A percentile compares a stretch with the other conserved stretches of the same genome.
Evolutionary conservation across 1,284 basidiomycete genomes (phyloP).

Genomic region (Malassezia obtusa): DNA sequence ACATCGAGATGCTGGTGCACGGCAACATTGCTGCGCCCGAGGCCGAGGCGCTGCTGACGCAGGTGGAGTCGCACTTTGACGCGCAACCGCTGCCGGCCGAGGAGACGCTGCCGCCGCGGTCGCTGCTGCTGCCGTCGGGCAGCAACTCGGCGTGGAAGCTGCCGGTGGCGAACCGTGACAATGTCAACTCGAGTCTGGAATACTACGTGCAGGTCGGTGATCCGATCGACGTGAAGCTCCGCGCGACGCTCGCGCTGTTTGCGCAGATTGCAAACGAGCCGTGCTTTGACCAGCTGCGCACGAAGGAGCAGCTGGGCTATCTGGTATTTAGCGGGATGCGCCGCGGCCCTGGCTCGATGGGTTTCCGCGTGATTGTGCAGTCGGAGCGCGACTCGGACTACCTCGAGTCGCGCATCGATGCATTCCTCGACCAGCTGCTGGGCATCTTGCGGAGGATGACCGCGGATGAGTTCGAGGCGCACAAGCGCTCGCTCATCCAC

Average conservation of each 20-base stretch:
- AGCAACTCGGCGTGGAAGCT: slow-evolving; percentile 62
- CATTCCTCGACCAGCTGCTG: slow-evolving; percentile 68
- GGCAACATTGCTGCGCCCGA: slow-evolving; percentile 81
- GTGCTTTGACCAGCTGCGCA: slow-evolving; percentile 85
- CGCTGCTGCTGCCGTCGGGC: slow-evolving; percentile 52
- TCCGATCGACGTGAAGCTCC: slow-evolving; percentile 27
- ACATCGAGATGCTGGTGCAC: slow-evolving; percentile 67
- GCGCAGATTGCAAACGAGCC: slow-evolving; percentile 58
- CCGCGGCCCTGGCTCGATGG: slow-evolving; percentile 55
- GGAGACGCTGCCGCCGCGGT: slow-evolving; percentile 25
- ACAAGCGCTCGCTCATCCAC: slow-evolving; percentile 37
- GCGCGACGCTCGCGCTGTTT: slow-evolving; percentile 37
- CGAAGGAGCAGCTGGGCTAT: slow-evolving; percentile 93
- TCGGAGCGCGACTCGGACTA: slow-evolving; percentile 75
- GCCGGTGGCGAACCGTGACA: slow-evolving; percentile 70
- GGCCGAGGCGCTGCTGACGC: slow-evolving; percentile 63
- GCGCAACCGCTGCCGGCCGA: slow-evolving; percentile 51
- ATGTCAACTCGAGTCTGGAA: slow-evolving; percentile 65
- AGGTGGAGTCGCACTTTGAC: slow-evolving; percentile 62
- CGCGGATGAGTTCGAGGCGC: slow-evolving; percentile 33
- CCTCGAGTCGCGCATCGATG: slow-evolving; percentile 77
- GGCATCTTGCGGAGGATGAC: slow-evolving; percentile 40
- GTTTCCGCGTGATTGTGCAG: slow-evolving; percentile 80
- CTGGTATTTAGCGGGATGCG: slow-evolving; percentile 40
- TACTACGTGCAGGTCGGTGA: slow-evolving; percentile 44